Base-by-base conservation (phyloP, 2,329 filamentous ascomycete species). In the Didymellaceae sp. region DNA sequence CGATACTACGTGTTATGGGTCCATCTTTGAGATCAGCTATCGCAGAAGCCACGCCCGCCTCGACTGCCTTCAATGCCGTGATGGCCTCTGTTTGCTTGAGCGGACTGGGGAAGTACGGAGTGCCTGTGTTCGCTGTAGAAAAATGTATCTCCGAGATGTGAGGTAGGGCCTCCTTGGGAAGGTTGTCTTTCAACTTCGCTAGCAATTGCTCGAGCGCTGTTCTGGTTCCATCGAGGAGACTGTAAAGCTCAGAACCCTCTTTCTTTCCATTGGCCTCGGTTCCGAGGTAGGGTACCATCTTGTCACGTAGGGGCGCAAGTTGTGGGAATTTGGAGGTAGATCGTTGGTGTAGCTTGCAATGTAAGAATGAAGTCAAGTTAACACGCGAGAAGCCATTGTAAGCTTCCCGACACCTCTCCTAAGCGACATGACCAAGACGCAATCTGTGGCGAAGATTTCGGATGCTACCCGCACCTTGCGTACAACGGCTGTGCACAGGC, bases 31-130 rank as follows among this genome's bases (percentile, higher is more conserved):
- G 67, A 63, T 85, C 77, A 8, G 80, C 82, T 52, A 88, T 79
- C 1, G 81, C 78, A n/a, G 80, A 80, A 3, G 82, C 83, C n/a
- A 83, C 76, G 30, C 80, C 77, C 5, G 80, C 84, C 60, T 87
- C 84, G 5, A 86, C 72, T 5, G 79, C 83, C 62, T 86, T 86
- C 55, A 86, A 72, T 3, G 83, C 79, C 6, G 78, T 77, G 9
- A 78, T 72, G 1, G 80, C 79, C 56, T 82, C 79, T 0, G 78
- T 81, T 61, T 80, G 78, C 54, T 82, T 82, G 56, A 81, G 77
- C 0, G 80, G 79, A 50, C 68, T 71, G 2, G 73, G 73, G 47
- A 74, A 75, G 54, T 75, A 74, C 6, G 73, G 73, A 14, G 56
- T 72, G 21, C 72, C 72, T 0, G 66, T 71, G 44, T 75, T 74